Evolutionary conservation across 441 rosid species (phyloP).

Genomic region (Erodium texanum): DNA sequence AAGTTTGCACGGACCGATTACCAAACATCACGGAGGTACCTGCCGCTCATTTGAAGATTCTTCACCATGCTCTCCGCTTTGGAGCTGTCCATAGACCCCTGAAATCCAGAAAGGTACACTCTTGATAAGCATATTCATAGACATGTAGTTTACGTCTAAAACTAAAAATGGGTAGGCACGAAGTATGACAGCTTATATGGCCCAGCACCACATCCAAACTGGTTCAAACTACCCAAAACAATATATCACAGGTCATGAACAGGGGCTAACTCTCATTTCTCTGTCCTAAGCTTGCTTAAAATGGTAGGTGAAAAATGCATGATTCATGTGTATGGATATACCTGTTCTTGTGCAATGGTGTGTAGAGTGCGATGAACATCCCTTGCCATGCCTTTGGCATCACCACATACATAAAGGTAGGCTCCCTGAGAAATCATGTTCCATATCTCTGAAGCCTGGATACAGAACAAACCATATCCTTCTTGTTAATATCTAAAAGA

Average conservation of each 20-base stretch:
- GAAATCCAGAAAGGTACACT: constrained; percentile 7
- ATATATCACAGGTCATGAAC: too few relatives aligned
- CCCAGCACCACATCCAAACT: too few relatives aligned
- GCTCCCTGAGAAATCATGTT: constrained; percentile 44
- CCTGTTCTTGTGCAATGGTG: constrained; percentile 46
- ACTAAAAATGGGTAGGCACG: too few relatives aligned
- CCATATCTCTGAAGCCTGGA: constrained; percentile 47
- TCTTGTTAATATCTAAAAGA: neutral
- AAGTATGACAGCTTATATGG: too few relatives aligned
- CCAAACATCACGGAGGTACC: constrained; percentile 94
- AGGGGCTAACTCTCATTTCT: too few relatives aligned
- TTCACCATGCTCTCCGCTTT: constrained; percentile 86
- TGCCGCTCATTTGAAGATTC: constrained; percentile 74
- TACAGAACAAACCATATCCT: neutral
- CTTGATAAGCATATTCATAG: neutral
- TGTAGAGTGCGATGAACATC: constrained; percentile 59
- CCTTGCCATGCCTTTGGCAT: constrained; percentile 73
- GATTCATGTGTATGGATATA: too few relatives aligned
- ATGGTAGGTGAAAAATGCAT: too few relatives aligned
- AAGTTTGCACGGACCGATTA: constrained; percentile 16
- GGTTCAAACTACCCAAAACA: too few relatives aligned
- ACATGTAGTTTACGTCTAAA: too few relatives aligned
- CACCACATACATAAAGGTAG: constrained; percentile 66
- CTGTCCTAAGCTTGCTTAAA: too few relatives aligned
- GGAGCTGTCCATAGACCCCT: constrained; percentile 79